Evolutionary conservation across 139 green algal genomes (phyloP), one percentile per base, ranked within the genome.

Genomic region (Deuterostichococcus epilithicus): DNA sequence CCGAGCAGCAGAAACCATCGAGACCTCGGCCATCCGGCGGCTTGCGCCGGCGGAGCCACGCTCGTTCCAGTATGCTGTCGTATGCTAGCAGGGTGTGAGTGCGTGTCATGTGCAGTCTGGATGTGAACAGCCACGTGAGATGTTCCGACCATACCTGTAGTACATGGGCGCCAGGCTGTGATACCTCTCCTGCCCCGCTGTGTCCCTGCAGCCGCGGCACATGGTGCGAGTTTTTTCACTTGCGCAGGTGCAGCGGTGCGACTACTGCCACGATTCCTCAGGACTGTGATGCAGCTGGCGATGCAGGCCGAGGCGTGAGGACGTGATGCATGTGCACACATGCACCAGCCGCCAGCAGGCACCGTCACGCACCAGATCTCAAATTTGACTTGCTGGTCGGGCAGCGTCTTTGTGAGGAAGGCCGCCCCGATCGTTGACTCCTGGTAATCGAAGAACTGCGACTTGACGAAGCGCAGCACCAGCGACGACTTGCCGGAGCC

Each of bases 161-260:
- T 99, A 99, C 96, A 99, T 99, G 25, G 96, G 96, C 1, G 96
- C 96, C 52, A 99, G 85, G 60, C 89, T 97, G 84, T 99, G 96
- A 82, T 99, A 99, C 26, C 96, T 82, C 80, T 99, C 96, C 84
- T 99, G 96, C 0, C 96, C 96, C 47, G 96, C 96, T 10, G 95
- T 98, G 78, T 98, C 94, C 91, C 92, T 96, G 84, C 76, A 34
- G n/a, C n/a, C n/a, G n/a, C n/a, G n/a, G n/a, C n/a, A n/a, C n/a
- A n/a, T n/a, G n/a, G n/a, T n/a, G n/a, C n/a, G n/a, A n/a, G 42
- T 52, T 52, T 8, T 52, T 52, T 23, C 42, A 52, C 42, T n/a
- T n/a, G n/a, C n/a, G n/a, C n/a, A n/a, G n/a, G n/a, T n/a, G n/a
- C n/a, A n/a, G n/a, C n/a, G n/a, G n/a, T n/a, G n/a, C n/a, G n/a